These are phyloP conservation scores for Aspergillus luchuensis DNA, from an alignment of 2,329 filamentous ascomycete genomes.

Conservation along the genomic window DNA sequence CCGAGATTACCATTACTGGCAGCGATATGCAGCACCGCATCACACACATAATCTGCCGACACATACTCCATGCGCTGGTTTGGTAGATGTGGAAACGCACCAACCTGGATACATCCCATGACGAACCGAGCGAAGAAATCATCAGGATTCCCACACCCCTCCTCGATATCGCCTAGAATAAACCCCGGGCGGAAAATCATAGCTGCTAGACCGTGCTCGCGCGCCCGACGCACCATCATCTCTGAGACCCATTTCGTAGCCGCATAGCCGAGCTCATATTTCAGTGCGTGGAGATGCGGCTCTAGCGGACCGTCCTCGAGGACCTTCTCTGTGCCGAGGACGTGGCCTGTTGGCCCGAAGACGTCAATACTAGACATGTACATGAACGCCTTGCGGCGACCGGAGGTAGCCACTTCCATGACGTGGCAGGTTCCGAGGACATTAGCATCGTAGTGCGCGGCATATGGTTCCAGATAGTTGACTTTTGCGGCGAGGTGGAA, in stretches of 20 bases:
- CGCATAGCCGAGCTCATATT: constrained; percentile 74
- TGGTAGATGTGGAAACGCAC: constrained; percentile 21
- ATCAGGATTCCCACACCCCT: constrained; percentile 67
- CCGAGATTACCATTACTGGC: constrained; percentile 13
- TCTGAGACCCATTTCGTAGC: constrained; percentile 78
- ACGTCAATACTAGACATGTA: constrained; percentile 20
- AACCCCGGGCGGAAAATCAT: constrained; percentile 77
- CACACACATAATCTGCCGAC: constrained; percentile 16
- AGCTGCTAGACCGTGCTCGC: constrained; percentile 68
- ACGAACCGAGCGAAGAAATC: constrained; percentile 80
- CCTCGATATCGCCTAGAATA: constrained; percentile 66
- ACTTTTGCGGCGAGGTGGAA: constrained; percentile 73
- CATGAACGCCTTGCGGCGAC: constrained; percentile 22
- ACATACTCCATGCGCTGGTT: constrained; percentile 21
- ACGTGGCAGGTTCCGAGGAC: constrained; percentile 72
- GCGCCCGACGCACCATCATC: constrained; percentile 70
- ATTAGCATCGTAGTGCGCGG: constrained; percentile 66
- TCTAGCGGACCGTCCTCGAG: constrained; percentile 18
- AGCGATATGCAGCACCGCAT: constrained; percentile 17
- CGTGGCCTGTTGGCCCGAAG: constrained; percentile 16
- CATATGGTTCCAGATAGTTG: constrained; percentile 75
- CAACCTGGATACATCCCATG: constrained; percentile 78
- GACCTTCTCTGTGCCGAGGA: constrained; percentile 1
- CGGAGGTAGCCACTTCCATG: constrained; percentile 64
- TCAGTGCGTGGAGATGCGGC: constrained; percentile 11